phyloP scores from a whole-genome alignment of 305 asterid genomes.

The Euphrasia arctica region DNA sequence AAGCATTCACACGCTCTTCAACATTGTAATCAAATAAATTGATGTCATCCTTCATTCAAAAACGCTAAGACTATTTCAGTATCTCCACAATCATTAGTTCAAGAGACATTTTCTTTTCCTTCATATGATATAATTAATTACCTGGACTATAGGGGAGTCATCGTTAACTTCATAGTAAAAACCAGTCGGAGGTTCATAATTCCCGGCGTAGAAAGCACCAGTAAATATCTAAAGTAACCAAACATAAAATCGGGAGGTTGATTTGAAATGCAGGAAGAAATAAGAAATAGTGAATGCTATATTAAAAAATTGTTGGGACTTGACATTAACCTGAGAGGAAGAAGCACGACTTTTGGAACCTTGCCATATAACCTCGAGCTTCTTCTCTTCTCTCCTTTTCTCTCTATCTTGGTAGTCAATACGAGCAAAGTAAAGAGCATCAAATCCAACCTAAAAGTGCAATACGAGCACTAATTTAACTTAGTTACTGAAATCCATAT shows the following conservation, averaged over 20 bases:
- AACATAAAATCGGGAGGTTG: background rate
- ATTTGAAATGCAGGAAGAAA: slow-evolving; percentile 3
- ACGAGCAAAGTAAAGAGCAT: slow-evolving; percentile 90
- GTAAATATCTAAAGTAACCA: slow-evolving; percentile 68
- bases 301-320: slow-evolving; percentile 9
- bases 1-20: slow-evolving; percentile 85
- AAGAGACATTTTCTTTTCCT: background rate
- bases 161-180: slow-evolving; percentile 86
- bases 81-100: slow-evolving; percentile 24
- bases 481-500: slow-evolving; percentile 18
- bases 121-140: slow-evolving; percentile 24
- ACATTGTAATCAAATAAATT: slow-evolving; percentile 90
- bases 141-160: slow-evolving; percentile 84
- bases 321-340: slow-evolving; percentile 68
- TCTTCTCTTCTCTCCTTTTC: slow-evolving; percentile 71
- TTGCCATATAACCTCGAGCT: slow-evolving; percentile 91
- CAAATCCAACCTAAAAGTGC: slow-evolving; percentile 83
- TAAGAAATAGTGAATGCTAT: background rate
- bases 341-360: slow-evolving; percentile 85
- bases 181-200: slow-evolving; percentile 88
- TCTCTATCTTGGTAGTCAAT: slow-evolving; percentile 98
- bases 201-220: slow-evolving; percentile 73
- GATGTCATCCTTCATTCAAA: slow-evolving; percentile 63
- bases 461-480: slow-evolving; percentile 18
- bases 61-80: slow-evolving; percentile 27